Base-by-base conservation (phyloP, 768 basidiomycete genomes). In the Boletus rubescentipes region DNA sequence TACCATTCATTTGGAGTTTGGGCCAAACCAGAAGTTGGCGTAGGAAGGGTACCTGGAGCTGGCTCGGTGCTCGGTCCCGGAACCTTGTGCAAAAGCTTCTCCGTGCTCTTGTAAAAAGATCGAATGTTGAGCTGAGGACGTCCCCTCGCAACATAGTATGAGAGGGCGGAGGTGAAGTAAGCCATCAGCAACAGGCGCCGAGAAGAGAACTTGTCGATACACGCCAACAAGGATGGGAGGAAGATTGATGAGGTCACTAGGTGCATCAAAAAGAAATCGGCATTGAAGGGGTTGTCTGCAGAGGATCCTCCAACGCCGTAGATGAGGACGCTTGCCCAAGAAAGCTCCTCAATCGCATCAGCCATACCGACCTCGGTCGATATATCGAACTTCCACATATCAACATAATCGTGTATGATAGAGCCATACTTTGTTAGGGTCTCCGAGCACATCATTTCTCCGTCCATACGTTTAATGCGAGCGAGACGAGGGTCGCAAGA, bases 261-360 rank as follows among this genome's bases (percentile, higher is more conserved):
- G 61, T 89, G 88, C 78, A 86, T 82, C 18, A 87, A 57, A 72
- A 82, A 80, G 72, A 89, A 89, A 60, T 89, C 84, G 1, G 81
- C 83, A 34, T 79, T 80, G 72, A 87, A 85, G 79, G 42, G 67
- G 72, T 55, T 78, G 72, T 49, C 66, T 57, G 18, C 52, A 10
- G 74, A 64, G 70, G 74, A 82, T 14, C 82, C 86, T 20, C 77
- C 79, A 34, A 86, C 72, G 1, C 79, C 84, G 60, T 84, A 91
- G n/a, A 86, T 74, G 16, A 86, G 61, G 0, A 65, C 71, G 43
- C 76, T 78, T 20, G 75, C 68, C 81, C 85, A 89, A 4, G 72
- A 71, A 18, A 90, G 66, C 59, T 90, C 86, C 60, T 85, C 84
- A 12, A 86, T 72, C 56, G 85, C 86, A 35, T 73, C 64, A 6